A percentile compares a stretch with the other conserved stretches of the same genome.
Conservation (phyloP, 177 flowering plant genomes). For the Vitis hybrid region DNA sequence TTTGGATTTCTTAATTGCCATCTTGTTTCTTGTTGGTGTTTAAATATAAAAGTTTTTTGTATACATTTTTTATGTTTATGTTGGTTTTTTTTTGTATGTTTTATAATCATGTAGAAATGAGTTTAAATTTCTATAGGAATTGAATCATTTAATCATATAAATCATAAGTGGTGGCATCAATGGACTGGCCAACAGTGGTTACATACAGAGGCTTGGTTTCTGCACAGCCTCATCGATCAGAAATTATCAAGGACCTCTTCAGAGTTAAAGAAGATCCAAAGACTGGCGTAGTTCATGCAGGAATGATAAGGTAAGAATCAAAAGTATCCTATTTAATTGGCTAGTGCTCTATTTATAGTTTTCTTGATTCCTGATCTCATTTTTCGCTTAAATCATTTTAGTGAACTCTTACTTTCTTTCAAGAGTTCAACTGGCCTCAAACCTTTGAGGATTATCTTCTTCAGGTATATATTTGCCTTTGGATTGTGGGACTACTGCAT, state of each 20-base stretch:
- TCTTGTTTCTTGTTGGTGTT: too few species aligned
- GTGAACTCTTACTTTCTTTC: conserved; percentile 68
- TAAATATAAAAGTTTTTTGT: too few species aligned
- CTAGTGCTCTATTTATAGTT: neutral
- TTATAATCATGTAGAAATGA: neutral
- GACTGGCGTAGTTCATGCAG: conserved; percentile 38
- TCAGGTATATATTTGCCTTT: conserved; percentile 39
- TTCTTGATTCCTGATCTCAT: too few species aligned
- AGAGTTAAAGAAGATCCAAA: conserved; percentile 36
- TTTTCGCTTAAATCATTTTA: conserved; percentile 16
- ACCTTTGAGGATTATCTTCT: conserved; percentile 80
- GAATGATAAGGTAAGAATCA: conserved; percentile 64
- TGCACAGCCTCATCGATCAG: conserved; percentile 48
- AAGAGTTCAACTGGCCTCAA: conserved; percentile 37
- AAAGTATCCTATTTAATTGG: neutral
- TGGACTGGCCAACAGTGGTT: conserved; percentile 53
- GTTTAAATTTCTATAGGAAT: neutral
- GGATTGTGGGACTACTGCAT: neutral
- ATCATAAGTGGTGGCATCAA: conserved; percentile 46
- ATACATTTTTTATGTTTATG: too few species aligned
- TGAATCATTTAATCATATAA: neutral
- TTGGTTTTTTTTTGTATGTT: too few species aligned
- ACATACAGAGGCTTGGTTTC: conserved; percentile 41
- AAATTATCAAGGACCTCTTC: conserved; percentile 69
- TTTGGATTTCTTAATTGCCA: too few species aligned